A percentile compares a stretch with the other conserved stretches of the same genome.
Conservation (phyloP, 345 rosid species). For the Firmiana major region DNA sequence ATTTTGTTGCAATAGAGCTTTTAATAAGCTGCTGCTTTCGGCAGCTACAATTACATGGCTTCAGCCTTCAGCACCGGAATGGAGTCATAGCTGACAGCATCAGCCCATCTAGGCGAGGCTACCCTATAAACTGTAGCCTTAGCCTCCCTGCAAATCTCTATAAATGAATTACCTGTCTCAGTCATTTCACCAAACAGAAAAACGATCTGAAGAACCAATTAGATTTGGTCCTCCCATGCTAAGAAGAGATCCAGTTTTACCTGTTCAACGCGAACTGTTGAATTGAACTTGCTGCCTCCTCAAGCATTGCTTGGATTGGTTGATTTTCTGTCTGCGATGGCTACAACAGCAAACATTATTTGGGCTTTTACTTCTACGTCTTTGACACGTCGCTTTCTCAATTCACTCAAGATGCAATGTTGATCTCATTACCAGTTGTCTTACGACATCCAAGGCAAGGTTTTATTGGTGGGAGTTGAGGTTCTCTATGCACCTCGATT, state of each 20-base stretch:
- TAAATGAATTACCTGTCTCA: neutral
- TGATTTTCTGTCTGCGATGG: neutral
- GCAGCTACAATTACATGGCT: neutral
- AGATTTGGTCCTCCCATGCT: neutral
- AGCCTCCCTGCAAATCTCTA: neutral
- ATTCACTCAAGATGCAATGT: neutral
- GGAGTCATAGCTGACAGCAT: neutral
- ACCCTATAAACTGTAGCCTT: neutral
- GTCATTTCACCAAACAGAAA: neutral
- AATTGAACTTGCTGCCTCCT: neutral
- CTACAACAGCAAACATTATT: neutral
- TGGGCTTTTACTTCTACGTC: neutral
- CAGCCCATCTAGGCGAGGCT: neutral
- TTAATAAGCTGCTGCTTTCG: neutral
- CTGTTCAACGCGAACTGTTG: neutral
- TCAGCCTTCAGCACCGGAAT: neutral
- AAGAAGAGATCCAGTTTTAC: neutral
- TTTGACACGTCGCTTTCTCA: neutral
- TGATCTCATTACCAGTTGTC: neutral
- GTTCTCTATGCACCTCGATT: neutral
- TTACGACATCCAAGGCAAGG: neutral
- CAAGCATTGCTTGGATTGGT: neutral
- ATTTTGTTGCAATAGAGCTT: no score
- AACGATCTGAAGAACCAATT: neutral
- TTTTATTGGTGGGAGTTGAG: neutral